Percentiles rank a stretch among this genome's conserved stretches.
phyloP scores from a whole-genome alignment of 164 flowering plant genomes.

The Vitis riparia region DNA sequence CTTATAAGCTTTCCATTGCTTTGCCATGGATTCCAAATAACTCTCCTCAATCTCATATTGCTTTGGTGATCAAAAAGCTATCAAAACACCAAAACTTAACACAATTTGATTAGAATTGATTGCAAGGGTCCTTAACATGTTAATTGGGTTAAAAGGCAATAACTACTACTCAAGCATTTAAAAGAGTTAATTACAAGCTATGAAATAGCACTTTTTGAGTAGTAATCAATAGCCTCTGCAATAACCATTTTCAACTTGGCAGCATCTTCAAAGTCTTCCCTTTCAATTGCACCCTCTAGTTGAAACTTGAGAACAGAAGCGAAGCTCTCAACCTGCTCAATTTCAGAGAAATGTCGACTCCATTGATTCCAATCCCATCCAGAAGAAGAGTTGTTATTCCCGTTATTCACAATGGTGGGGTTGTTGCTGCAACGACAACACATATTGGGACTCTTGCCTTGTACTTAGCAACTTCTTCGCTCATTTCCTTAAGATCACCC shows the following conservation, averaged over 20 bases:
- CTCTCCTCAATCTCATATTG: too few relatives aligned
- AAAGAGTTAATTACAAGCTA: too few relatives aligned
- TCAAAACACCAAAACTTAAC: too few relatives aligned
- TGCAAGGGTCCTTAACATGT: too few relatives aligned
- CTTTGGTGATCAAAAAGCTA: too few relatives aligned
- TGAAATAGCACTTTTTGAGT: too few relatives aligned
- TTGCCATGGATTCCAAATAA: too few relatives aligned
- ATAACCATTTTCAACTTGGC: conserved; percentile 70
- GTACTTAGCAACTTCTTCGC: conserved; percentile 73
- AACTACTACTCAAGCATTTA: too few relatives aligned
- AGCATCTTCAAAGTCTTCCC: conserved; percentile 88
- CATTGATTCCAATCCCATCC: conserved; percentile 93
- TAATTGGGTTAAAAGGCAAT: too few relatives aligned
- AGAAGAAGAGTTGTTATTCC: conserved; percentile 15
- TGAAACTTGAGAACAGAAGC: conserved; percentile 78
- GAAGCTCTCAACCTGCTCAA: conserved; percentile 79
- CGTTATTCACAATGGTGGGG: not conserved
- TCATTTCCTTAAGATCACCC: conserved; percentile 80
- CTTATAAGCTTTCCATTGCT: too few relatives aligned
- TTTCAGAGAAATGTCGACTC: conserved; percentile 76
- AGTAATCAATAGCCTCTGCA: too few relatives aligned
- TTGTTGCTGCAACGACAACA: conserved; percentile 31
- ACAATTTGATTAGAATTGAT: too few relatives aligned
- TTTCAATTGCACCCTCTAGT: conserved; percentile 91
- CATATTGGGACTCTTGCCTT: conserved; percentile 33